Percentiles rank a stretch among this genome's conserved stretches.
Evolutionary conservation across 345 rosid species (phyloP).

Genomic region (rapeseed (Brassica napus)): DNA sequence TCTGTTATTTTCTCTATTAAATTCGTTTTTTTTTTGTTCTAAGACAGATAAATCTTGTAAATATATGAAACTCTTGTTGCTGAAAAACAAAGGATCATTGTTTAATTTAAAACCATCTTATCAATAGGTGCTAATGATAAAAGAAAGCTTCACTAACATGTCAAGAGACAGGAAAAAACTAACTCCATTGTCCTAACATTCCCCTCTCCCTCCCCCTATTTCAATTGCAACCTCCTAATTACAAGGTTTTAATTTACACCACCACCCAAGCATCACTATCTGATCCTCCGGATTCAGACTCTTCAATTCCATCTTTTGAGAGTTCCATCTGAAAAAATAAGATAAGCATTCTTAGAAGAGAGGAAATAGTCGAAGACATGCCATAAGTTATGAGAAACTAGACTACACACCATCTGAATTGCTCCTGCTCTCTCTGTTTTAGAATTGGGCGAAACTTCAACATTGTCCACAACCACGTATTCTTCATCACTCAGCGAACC

Average conservation of each 20-base stretch:
- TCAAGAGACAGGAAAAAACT: neutral
- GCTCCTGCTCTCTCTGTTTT: constrained; percentile 18
- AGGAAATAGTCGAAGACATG: neutral
- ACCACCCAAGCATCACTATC: constrained; percentile 24
- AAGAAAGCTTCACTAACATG: constrained; percentile 11
- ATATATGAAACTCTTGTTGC: constrained; percentile 22
- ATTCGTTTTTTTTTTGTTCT: constrained; percentile 15
- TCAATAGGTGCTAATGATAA: constrained; percentile 11
- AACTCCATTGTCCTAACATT: neutral
- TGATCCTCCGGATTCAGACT: constrained; percentile 5
- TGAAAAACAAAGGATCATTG: constrained; percentile 1
- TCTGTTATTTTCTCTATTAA: neutral
- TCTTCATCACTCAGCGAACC: constrained; percentile 21
- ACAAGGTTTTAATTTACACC: neutral
- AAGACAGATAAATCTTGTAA: constrained; percentile 27
- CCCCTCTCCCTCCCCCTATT: neutral
- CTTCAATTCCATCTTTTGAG: neutral
- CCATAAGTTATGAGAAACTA: neutral
- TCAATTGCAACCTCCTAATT: too few relatives aligned
- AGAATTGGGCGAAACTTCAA: neutral
- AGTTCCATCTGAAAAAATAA: constrained; percentile 9
- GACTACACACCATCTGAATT: constrained; percentile 27
- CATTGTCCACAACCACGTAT: constrained; percentile 16
- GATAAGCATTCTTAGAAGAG: neutral
- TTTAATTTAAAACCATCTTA: constrained; percentile 12